These are phyloP conservation scores for Colletotrichum brevisporum DNA, from an alignment of 2,329 filamentous ascomycete genomes.

Conservation along the genomic window DNA sequence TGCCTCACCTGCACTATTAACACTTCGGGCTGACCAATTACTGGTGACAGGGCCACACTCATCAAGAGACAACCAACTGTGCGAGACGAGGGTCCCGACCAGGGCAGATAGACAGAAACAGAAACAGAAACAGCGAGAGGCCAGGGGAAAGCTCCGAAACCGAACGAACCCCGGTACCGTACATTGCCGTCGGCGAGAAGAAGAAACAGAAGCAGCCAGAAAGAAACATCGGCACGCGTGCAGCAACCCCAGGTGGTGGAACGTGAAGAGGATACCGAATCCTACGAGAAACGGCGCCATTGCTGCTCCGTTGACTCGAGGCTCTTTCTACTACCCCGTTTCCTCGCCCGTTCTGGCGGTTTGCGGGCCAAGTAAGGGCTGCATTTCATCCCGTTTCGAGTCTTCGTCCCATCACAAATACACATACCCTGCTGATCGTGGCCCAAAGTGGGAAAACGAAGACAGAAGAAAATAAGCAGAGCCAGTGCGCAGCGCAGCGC, in stretches of 20 bases:
- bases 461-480: constrained; percentile 28
- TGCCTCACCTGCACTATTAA: constrained; percentile 42
- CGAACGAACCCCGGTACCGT: constrained; percentile 8
- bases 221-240: constrained; percentile 16
- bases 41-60: constrained; percentile 15
- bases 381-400: constrained; percentile 8
- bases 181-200: no score
- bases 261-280: not conserved
- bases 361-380: constrained; percentile 1
- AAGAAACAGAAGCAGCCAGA: constrained; percentile 11
- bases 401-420: constrained; percentile 11
- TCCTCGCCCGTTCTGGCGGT: not conserved
- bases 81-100: constrained; percentile 13
- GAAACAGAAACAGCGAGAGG: constrained; percentile 4
- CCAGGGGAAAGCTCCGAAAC: constrained; percentile 36
- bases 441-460: constrained; percentile 19
- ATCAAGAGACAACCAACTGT: constrained; percentile 22
- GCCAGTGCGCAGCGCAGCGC: not conserved
- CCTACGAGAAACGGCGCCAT: constrained; percentile 22
- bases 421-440: constrained; percentile 21
- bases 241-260: constrained; percentile 9
- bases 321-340: not conserved
- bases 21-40: constrained; percentile 40
- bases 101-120: constrained; percentile 12
- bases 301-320: constrained; percentile 19